These are phyloP conservation scores for Helicostylum pulchrum DNA, from an alignment of 192 early-diverging fungal species.

Conservation along the genomic window DNA sequence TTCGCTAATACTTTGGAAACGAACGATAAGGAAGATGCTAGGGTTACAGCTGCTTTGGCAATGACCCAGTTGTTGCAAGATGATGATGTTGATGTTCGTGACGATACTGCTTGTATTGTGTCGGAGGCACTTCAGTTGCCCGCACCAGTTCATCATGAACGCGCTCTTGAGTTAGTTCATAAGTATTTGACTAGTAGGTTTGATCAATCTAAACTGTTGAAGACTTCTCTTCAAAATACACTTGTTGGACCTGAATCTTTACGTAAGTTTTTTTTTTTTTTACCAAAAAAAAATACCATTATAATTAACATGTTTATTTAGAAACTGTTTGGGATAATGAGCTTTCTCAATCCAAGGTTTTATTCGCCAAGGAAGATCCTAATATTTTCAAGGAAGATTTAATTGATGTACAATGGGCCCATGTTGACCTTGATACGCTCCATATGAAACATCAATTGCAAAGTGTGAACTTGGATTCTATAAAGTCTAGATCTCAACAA, in stretches of 20 bases:
- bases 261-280: slow-evolving; percentile 23
- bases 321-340: slow-evolving; percentile 16
- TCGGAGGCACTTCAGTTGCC: slow-evolving; percentile 52
- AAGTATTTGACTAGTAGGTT: slow-evolving; percentile 36
- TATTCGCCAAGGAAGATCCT: slow-evolving; percentile 76
- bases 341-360: slow-evolving; percentile 27
- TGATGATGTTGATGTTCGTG: slow-evolving; percentile 74
- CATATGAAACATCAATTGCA: not conserved
- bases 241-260: slow-evolving; percentile 28
- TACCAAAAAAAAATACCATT: not conserved
- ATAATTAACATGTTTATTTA: not conserved
- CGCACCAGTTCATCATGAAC: slow-evolving; percentile 55
- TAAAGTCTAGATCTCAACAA: not conserved
- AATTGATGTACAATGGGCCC: slow-evolving; percentile 57
- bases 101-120: slow-evolving; percentile 60
- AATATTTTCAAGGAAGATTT: slow-evolving; percentile 76
- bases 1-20: slow-evolving; percentile 12
- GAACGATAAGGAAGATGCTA: slow-evolving; percentile 21
- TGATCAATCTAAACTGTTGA: slow-evolving; percentile 25
- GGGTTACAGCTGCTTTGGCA: slow-evolving; percentile 26
- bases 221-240: slow-evolving; percentile 19
- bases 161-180: slow-evolving; percentile 44
- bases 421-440: slow-evolving; percentile 16
- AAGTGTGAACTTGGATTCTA: not conserved
- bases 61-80: slow-evolving; percentile 60